Evolutionary conservation across 148 eudicot species (phyloP).

Genomic region (Fallopia convolvulus): DNA sequence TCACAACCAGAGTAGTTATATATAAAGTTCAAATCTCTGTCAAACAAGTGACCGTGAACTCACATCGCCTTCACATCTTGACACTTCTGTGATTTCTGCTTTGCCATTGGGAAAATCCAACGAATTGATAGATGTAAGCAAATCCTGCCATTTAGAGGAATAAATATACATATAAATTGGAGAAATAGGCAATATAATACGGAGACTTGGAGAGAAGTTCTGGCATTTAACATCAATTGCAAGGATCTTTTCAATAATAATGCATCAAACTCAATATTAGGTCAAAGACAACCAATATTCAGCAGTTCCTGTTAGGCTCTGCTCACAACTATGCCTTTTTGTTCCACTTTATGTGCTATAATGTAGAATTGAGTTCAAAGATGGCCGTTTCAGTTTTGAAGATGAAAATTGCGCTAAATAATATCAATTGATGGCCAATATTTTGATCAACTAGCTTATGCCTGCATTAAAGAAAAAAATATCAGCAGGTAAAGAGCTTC

Average conservation of each 20-base stretch:
- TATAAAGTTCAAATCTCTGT: neutral
- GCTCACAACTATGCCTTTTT: neutral
- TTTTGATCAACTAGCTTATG: neutral
- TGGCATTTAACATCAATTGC: neutral
- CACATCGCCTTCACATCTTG: constrained; percentile 89
- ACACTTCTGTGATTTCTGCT: constrained; percentile 78
- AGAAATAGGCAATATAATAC: neutral
- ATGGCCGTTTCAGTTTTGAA: neutral
- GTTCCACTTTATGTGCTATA: neutral
- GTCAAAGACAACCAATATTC: neutral
- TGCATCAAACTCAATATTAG: neutral
- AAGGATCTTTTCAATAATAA: neutral
- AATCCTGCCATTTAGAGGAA: constrained; percentile 43
- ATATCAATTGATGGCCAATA: neutral
- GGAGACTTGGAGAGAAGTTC: neutral
- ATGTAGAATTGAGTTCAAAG: neutral
- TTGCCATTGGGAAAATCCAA: constrained; percentile 73
- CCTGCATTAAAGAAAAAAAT: neutral
- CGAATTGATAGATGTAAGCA: constrained; percentile 51
- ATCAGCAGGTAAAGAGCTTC: neutral
- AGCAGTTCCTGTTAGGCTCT: neutral
- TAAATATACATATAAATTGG: neutral
- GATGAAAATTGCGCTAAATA: neutral
- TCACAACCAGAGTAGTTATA: neutral
- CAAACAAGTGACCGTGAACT: constrained; percentile 29